phyloP scores from a whole-genome alignment of 1,284 basidiomycete species.

The Trichosporon sp. region DNA sequence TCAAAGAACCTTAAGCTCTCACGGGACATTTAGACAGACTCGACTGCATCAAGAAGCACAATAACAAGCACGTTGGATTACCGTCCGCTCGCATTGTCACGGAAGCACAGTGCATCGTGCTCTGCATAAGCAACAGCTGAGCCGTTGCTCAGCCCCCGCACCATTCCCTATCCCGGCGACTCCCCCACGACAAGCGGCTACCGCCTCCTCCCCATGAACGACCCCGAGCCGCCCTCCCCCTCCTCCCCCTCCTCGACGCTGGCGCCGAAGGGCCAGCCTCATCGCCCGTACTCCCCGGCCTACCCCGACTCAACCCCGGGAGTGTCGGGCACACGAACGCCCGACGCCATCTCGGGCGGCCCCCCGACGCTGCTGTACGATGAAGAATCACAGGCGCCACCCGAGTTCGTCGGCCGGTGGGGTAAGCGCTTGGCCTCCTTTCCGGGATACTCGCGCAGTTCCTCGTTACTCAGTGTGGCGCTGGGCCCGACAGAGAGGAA shows the following conservation, averaged over 20 bases:
- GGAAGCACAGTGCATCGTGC: too few relatives aligned
- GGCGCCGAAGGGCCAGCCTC: background rate
- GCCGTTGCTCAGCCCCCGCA: background rate
- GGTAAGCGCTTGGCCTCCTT: background rate
- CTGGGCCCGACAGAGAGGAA: constrained; percentile 25
- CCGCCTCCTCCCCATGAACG: constrained; percentile 11
- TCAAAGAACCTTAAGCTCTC: background rate
- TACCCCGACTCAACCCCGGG: background rate
- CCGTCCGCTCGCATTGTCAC: too few relatives aligned
- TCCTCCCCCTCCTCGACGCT: background rate
- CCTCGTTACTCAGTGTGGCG: background rate
- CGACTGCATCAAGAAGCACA: too few relatives aligned
- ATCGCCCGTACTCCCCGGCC: background rate
- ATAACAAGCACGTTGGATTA: too few relatives aligned
- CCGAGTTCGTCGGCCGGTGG: background rate
- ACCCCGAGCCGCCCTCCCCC: background rate
- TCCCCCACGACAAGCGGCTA: background rate
- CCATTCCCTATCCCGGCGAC: background rate
- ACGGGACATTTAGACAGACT: too few relatives aligned
- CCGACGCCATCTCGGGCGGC: background rate
- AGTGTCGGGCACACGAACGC: background rate
- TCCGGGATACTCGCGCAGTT: background rate
- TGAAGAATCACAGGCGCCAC: background rate
- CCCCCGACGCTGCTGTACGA: background rate
- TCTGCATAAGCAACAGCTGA: background rate